These are phyloP conservation scores for Hermanozyma aechmeae DNA, from an alignment of 805 yeast genomes.

Conservation along the genomic window DNA sequence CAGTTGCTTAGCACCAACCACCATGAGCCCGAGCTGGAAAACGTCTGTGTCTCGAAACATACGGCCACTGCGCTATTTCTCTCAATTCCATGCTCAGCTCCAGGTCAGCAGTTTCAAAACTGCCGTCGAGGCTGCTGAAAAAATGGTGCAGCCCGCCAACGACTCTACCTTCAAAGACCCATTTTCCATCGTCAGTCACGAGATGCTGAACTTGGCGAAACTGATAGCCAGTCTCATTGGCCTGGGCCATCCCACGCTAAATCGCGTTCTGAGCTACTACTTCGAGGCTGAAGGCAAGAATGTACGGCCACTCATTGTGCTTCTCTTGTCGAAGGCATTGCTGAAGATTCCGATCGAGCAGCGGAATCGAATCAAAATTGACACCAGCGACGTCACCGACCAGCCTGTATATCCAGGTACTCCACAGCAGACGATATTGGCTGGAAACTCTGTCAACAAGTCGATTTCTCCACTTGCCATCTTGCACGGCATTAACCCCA, in stretches of 20 bases:
- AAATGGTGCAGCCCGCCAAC: slow-evolving; percentile 54
- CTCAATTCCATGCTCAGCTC: too few species aligned
- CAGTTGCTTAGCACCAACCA: too few species aligned
- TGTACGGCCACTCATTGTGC: slow-evolving; percentile 83
- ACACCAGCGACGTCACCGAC: slow-evolving; percentile 53
- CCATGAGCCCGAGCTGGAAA: too few species aligned
- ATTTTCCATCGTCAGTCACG: slow-evolving; percentile 81
- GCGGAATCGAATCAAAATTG: slow-evolving; percentile 56
- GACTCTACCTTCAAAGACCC: slow-evolving; percentile 61
- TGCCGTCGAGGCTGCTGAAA: slow-evolving; percentile 67
- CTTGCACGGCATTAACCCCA: slow-evolving; percentile 86
- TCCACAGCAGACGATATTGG: slow-evolving; percentile 43
- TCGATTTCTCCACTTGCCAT: slow-evolving; percentile 75
- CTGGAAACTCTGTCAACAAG: slow-evolving; percentile 51
- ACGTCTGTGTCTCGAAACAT: too few species aligned
- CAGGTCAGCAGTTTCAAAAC: slow-evolving; percentile 29
- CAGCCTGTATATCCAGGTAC: slow-evolving; percentile 57
- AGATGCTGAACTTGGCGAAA: slow-evolving; percentile 81
- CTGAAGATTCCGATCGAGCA: slow-evolving; percentile 61
- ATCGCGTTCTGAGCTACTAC: slow-evolving; percentile 88
- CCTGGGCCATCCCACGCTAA: slow-evolving; percentile 87
- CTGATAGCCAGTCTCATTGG: slow-evolving; percentile 84
- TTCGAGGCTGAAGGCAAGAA: slow-evolving; percentile 96
- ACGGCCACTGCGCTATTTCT: too few species aligned
- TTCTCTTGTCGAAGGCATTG: slow-evolving; percentile 74